Evolutionary conservation across 2,329 filamentous ascomycete species (phyloP).

Genomic region (Sclerotinia borealis): DNA sequence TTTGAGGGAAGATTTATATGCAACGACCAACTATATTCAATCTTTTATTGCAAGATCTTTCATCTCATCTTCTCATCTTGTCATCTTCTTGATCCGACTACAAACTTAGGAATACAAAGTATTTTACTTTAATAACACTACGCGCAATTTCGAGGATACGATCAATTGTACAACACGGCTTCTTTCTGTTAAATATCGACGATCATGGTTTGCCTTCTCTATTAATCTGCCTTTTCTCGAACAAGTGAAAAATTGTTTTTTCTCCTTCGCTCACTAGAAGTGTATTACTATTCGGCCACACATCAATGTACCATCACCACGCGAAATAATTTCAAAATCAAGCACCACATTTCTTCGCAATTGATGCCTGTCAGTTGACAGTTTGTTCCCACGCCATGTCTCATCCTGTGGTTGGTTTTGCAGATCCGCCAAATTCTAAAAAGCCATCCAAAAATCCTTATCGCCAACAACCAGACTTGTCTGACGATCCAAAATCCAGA

Average conservation of each 20-base stretch:
- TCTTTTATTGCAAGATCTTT: neutral
- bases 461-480: neutral
- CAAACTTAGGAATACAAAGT: neutral
- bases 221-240: neutral
- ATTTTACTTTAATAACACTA: neutral
- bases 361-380: neutral
- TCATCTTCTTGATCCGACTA: neutral
- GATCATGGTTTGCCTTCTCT: neutral
- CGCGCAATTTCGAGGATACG: neutral
- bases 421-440: neutral
- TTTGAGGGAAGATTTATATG: neutral
- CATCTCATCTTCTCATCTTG: neutral
- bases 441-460: neutral
- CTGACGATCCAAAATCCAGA: constrained; percentile 1
- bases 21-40: neutral
- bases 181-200: neutral
- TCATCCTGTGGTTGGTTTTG: neutral
- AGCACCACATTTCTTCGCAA: neutral
- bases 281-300: neutral
- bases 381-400: neutral
- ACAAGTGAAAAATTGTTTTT: neutral
- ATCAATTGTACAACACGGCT: neutral
- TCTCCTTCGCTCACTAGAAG: neutral
- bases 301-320: neutral
- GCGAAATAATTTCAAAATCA: neutral